These are phyloP conservation scores for Triangularia setosa DNA, from an alignment of 2,329 filamentous ascomycete genomes.

Conservation along the genomic window DNA sequence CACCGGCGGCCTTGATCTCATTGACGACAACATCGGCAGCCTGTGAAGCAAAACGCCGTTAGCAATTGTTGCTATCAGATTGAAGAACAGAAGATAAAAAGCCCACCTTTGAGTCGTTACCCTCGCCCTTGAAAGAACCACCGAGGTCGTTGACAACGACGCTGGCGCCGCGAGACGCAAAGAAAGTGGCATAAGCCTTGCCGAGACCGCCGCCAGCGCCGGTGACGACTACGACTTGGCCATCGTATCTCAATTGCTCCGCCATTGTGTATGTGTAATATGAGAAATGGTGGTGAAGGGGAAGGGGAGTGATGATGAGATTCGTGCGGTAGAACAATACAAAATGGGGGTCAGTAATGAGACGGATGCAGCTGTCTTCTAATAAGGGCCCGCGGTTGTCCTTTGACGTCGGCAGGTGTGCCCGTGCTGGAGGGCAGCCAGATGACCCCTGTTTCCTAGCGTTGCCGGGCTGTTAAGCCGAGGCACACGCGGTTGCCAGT, in stretches of 20 bases:
- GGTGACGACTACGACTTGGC: constrained; percentile 84
- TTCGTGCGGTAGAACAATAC: constrained; percentile 4
- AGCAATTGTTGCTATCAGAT: background rate
- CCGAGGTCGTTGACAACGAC: constrained; percentile 92
- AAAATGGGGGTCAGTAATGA: constrained; percentile 6
- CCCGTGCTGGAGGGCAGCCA: constrained; percentile 3
- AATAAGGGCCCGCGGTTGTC: constrained; percentile 8
- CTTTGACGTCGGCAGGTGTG: constrained; percentile 18
- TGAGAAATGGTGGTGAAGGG: constrained; percentile 23
- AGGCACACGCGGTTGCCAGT: constrained; percentile 24
- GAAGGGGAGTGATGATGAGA: constrained; percentile 2
- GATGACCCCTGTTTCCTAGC: constrained; percentile 16
- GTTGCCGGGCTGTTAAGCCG: constrained; percentile 25
- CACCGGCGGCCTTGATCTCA: constrained; percentile 80
- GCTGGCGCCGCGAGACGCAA: constrained; percentile 74
- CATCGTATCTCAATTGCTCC: constrained; percentile 72
- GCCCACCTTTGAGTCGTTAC: constrained; percentile 75
- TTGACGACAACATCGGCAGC: constrained; percentile 79
- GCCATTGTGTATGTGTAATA: constrained; percentile 43
- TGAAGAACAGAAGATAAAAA: background rate
- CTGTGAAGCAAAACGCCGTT: constrained; percentile 38
- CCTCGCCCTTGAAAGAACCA: constrained; percentile 89
- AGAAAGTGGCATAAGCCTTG: constrained; percentile 82
- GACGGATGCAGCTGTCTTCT: constrained; percentile 13
- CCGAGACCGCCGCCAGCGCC: constrained; percentile 80